A percentile compares a stretch with the other conserved stretches of the same genome.
Conservation (phyloP, 2,329 filamentous ascomycete species). For the Esteya vermicola region DNA sequence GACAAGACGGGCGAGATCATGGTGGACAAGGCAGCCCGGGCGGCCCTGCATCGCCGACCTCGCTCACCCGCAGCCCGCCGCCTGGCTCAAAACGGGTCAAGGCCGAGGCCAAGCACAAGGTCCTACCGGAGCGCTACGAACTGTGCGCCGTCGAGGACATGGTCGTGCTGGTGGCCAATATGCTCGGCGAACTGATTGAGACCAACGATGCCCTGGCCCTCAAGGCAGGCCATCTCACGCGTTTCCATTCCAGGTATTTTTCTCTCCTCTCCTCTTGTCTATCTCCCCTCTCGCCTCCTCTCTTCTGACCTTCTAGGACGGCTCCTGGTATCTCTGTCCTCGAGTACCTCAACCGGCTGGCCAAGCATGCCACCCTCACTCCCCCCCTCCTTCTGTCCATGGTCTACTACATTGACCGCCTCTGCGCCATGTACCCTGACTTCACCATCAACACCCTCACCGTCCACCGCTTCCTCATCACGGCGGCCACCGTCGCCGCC, state of each 20-base stretch:
- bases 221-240: slow-evolving; percentile 71
- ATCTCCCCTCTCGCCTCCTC: neutral
- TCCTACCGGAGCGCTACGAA: slow-evolving; percentile 64
- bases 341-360: slow-evolving; percentile 85
- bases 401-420: slow-evolving; percentile 96
- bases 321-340: slow-evolving; percentile 84
- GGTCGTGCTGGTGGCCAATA: slow-evolving; percentile 80
- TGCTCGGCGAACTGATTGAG: slow-evolving; percentile 88
- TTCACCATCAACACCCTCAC: slow-evolving; percentile 96
- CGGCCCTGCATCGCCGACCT: slow-evolving; percentile 8
- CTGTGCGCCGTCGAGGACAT: slow-evolving; percentile 71
- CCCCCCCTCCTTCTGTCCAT: slow-evolving; percentile 93
- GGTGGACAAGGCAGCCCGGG: slow-evolving; percentile 9
- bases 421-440: slow-evolving; percentile 81
- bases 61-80: slow-evolving; percentile 3
- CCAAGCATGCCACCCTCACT: slow-evolving; percentile 84
- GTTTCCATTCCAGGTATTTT: slow-evolving; percentile 78
- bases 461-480: slow-evolving; percentile 93
- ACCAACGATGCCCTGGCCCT: slow-evolving; percentile 84
- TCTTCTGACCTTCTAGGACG: slow-evolving; percentile 23
- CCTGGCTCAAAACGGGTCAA: slow-evolving; percentile 36
- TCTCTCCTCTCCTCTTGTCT: neutral
- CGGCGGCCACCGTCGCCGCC: slow-evolving; percentile 84
- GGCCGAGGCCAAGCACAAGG: slow-evolving; percentile 35
- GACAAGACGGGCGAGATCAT: slow-evolving; percentile 11